phyloP scores from a whole-genome alignment of 2,329 filamentous ascomycete genomes.

The Colletotrichum simmondsii region DNA sequence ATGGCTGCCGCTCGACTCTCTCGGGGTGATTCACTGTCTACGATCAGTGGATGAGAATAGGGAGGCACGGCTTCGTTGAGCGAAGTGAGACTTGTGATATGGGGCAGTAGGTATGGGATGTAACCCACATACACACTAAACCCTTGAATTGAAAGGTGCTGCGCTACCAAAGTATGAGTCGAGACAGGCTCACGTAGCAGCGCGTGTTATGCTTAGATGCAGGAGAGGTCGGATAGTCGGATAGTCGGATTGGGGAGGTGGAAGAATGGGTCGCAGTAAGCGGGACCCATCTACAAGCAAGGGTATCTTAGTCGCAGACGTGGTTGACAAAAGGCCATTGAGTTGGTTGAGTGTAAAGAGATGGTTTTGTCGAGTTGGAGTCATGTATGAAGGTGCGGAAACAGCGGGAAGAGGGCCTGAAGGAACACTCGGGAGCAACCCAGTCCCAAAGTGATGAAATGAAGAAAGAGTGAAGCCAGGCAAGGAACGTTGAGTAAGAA shows the following conservation, averaged over 20 bases:
- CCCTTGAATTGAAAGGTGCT: not conserved
- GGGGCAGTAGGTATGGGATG: not conserved
- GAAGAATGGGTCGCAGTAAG: not conserved
- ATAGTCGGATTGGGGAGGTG: not conserved
- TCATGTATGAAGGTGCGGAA: not conserved
- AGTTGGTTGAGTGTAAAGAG: not conserved
- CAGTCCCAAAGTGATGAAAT: not conserved
- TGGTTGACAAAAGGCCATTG: not conserved
- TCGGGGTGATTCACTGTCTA: not conserved
- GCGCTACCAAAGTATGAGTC: not conserved
- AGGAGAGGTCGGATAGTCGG: not conserved
- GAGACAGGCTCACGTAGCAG: not conserved
- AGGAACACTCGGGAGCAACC: not conserved
- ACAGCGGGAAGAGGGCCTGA: not conserved
- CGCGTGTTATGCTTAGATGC: not conserved
- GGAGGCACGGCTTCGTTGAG: not conserved
- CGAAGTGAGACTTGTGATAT: not conserved
- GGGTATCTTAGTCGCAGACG: not conserved
- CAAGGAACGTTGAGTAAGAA: not conserved
- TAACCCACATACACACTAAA: not conserved
- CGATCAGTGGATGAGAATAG: not conserved
- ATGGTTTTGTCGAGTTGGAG: not conserved
- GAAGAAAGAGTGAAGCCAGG: not conserved
- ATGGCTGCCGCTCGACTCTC: constrained; percentile 37
- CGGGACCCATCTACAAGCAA: constrained; percentile 7